Evolutionary conservation across 768 basidiomycete species (phyloP).

Genomic region (Trametes cingulata): DNA sequence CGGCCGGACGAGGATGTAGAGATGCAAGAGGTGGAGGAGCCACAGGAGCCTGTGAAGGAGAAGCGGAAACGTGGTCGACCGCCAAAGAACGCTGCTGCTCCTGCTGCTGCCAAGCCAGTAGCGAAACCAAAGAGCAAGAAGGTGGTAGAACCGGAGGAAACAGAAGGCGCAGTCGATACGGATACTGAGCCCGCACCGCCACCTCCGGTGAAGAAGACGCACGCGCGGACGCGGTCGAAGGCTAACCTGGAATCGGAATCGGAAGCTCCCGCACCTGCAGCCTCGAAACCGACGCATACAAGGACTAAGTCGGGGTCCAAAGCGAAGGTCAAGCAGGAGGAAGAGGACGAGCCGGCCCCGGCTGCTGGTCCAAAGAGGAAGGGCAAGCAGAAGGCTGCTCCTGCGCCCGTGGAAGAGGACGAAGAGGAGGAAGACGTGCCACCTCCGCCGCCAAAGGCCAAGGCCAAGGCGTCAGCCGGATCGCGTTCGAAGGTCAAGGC

Average conservation of each 20-base stretch:
- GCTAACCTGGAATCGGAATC: conserved; percentile 18
- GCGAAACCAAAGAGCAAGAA: conserved; percentile 16
- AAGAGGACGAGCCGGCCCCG: conserved; percentile 10
- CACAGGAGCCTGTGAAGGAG: not conserved
- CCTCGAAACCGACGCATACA: conserved; percentile 17
- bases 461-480: conserved; percentile 6
- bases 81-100: conserved; percentile 8
- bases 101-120: not conserved
- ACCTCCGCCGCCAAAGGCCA: conserved; percentile 8
- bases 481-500: conserved; percentile 22
- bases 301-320: conserved; percentile 17
- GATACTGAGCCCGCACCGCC: conserved; percentile 1
- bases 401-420: conserved; percentile 11
- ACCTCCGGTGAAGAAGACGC: conserved; percentile 17
- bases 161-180: not conserved
- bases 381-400: conserved; percentile 10
- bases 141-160: not conserved
- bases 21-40: conserved; percentile 8
- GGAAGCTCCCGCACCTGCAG: conserved; percentile 12
- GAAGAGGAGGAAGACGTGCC: conserved; percentile 22
- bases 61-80: conserved; percentile 25
- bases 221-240: conserved; percentile 24
- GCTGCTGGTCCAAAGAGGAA: conserved; percentile 13
- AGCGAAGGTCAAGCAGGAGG: conserved; percentile 18
- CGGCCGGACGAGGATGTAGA: conserved; percentile 17